These are phyloP conservation scores for Xeromyces bisporus DNA, from an alignment of 495 filamentous ascomycete genomes.

Conservation along the genomic window DNA sequence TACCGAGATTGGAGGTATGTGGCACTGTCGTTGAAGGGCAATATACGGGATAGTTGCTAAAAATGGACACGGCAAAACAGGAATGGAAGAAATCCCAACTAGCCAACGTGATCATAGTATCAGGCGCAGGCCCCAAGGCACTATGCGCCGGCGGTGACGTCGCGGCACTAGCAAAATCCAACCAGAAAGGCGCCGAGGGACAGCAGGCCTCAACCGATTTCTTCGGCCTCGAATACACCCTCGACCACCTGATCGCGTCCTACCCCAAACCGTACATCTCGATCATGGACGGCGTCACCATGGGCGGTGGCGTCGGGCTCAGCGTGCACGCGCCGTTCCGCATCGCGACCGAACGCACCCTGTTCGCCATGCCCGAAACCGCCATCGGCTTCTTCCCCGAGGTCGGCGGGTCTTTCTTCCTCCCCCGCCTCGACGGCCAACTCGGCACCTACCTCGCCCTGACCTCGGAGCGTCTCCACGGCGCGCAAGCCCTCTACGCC, in stretches of 20 bases:
- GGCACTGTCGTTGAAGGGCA: too few species aligned
- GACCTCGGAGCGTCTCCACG: slow-evolving; percentile 64
- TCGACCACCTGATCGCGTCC: slow-evolving; percentile 91
- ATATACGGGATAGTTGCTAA: too few species aligned
- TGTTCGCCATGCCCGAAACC: slow-evolving; percentile 97
- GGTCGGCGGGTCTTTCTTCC: slow-evolving; percentile 88
- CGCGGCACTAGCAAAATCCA: slow-evolving; percentile 51
- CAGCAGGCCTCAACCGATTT: slow-evolving; percentile 56
- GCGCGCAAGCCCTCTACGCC: slow-evolving; percentile 63
- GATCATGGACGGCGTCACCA: slow-evolving; percentile 94
- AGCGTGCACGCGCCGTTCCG: slow-evolving; percentile 89
- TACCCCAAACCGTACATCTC: slow-evolving; percentile 86
- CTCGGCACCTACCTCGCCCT: slow-evolving; percentile 82
- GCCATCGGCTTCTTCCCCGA: slow-evolving; percentile 97
- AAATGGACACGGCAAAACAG: slow-evolving; percentile 14
- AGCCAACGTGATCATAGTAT: slow-evolving; percentile 83
- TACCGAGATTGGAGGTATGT: slow-evolving; percentile 54
- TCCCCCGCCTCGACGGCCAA: slow-evolving; percentile 69
- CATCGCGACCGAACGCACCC: slow-evolving; percentile 85
- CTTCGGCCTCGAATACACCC: slow-evolving; percentile 81
- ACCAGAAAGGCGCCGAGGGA: slow-evolving; percentile 48
- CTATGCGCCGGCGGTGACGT: slow-evolving; percentile 95
- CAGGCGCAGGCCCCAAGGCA: slow-evolving; percentile 66
- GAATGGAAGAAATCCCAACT: slow-evolving; percentile 91
- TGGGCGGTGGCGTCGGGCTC: slow-evolving; percentile 93